These are phyloP conservation scores for Pichia sorboxylosa DNA, from an alignment of 1,139 yeast species.

Conservation along the genomic window DNA sequence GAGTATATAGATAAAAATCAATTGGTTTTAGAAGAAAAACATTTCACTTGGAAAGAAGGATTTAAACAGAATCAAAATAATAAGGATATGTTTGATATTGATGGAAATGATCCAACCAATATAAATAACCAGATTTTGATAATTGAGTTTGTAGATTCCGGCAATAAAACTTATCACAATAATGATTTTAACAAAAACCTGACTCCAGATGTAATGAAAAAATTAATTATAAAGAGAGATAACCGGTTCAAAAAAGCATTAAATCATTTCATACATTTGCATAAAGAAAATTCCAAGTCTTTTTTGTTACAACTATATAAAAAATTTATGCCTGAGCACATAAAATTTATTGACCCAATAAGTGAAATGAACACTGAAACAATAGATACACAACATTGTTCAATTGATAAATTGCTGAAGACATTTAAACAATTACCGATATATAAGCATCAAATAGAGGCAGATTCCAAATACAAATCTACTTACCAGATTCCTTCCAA, in stretches of 20 bases:
- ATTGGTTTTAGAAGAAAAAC: constrained; percentile 36
- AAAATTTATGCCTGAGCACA: constrained; percentile 36
- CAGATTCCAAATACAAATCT: constrained; percentile 29
- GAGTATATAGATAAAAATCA: constrained; percentile 71
- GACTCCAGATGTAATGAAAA: constrained; percentile 39
- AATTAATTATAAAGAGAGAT: constrained; percentile 49
- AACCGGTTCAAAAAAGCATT: constrained; percentile 39
- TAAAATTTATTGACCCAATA: constrained; percentile 37
- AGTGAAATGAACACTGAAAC: constrained; percentile 32
- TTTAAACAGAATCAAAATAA: constrained; percentile 35
- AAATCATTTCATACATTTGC: constrained; percentile 26
- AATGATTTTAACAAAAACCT: constrained; percentile 3
- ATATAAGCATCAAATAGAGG: constrained; percentile 53
- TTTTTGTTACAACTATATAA: constrained; percentile 27
- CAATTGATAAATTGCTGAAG: constrained; percentile 35
- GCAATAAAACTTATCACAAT: constrained; percentile 3
- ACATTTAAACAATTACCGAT: constrained; percentile 34
- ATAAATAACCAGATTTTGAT: constrained; percentile 41
- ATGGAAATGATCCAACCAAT: constrained; percentile 26
- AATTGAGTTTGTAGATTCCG: constrained; percentile 60
- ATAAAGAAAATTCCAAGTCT: constrained; percentile 25
- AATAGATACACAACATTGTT: constrained; percentile 11
- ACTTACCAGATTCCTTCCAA: constrained; percentile 31
- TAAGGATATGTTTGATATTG: constrained; percentile 37
- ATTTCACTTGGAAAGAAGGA: constrained; percentile 34